Evolutionary conservation across 768 basidiomycete species (phyloP).

Genomic region (Leucosporidium yakuticum): DNA sequence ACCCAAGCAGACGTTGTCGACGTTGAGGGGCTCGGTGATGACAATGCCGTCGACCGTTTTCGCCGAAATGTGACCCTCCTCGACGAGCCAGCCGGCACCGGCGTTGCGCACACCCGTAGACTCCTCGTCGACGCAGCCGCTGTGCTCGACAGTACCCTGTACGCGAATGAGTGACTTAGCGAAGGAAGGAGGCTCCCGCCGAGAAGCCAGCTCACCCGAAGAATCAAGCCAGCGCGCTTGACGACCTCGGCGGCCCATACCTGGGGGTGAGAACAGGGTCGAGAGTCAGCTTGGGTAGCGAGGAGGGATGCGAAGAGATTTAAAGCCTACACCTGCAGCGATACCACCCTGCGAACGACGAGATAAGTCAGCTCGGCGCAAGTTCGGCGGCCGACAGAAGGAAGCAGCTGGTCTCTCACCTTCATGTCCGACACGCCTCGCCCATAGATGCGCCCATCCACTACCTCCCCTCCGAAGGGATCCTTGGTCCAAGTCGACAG

Average conservation of each 20-base stretch:
- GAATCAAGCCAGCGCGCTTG: conserved; percentile 1
- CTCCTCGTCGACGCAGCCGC: conserved; percentile 31
- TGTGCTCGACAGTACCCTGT: conserved; percentile 14
- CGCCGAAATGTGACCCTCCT: conserved; percentile 16
- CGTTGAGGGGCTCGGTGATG: conserved; percentile 24
- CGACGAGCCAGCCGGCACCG: conserved; percentile 24
- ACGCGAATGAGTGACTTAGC: too few species aligned
- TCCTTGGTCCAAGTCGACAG: conserved; percentile 10
- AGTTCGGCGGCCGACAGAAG: too few species aligned
- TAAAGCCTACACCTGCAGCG: conserved; percentile 1
- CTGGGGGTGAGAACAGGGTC: not conserved
- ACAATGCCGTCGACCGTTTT: conserved; percentile 18
- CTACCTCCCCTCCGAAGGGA: conserved; percentile 17
- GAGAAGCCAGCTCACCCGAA: conserved; percentile 6
- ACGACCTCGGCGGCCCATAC: conserved; percentile 13
- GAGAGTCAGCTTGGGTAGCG: not conserved
- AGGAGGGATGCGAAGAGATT: not conserved
- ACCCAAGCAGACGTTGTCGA: conserved; percentile 14
- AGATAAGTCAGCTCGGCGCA: too few species aligned
- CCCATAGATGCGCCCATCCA: conserved; percentile 12
- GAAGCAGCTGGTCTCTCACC: too few species aligned
- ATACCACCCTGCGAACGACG: conserved; percentile 10
- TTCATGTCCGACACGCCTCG: conserved; percentile 29
- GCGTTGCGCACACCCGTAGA: conserved; percentile 18
- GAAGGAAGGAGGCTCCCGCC: not conserved